phyloP scores from a whole-genome alignment of 2,329 filamentous ascomycete species.

The Curvularia hawaiiensis region DNA sequence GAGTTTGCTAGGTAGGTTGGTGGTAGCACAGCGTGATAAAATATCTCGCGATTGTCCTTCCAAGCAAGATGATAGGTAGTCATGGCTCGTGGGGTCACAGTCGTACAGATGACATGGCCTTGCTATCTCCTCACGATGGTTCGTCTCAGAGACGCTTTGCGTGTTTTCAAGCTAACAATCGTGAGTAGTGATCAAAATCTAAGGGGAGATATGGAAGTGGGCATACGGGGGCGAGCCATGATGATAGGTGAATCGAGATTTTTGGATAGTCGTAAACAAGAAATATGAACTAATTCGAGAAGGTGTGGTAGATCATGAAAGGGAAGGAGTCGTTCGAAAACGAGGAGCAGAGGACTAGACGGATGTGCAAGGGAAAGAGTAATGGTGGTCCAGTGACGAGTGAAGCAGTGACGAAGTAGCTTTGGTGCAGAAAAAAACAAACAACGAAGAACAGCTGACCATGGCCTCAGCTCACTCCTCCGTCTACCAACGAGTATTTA shows the following conservation, averaged over 20 bases:
- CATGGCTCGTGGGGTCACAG: slow-evolving; percentile 15
- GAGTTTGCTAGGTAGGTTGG: neutral
- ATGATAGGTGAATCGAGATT: neutral
- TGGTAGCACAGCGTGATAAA: slow-evolving; percentile 13
- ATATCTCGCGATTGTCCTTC: slow-evolving; percentile 1
- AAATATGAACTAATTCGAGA: too few species aligned
- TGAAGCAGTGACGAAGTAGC: neutral
- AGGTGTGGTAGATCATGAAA: neutral
- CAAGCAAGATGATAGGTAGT: slow-evolving; percentile 10
- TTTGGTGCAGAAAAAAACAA: too few species aligned
- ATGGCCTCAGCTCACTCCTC: neutral
- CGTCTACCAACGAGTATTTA: neutral
- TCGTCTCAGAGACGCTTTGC: neutral
- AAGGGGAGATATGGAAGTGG: neutral
- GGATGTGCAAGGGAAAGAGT: neutral
- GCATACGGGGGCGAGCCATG: too few species aligned
- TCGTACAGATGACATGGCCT: slow-evolving; percentile 9
- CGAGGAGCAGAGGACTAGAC: too few species aligned
- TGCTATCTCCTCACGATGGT: slow-evolving; percentile 1
- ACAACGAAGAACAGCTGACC: neutral
- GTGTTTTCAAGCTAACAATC: neutral
- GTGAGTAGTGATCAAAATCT: neutral
- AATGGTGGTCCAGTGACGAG: neutral
- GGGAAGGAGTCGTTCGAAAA: neutral
- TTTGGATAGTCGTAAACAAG: neutral